Base-by-base conservation (phyloP, 495 filamentous ascomycete genomes). In the Terfezia claveryi region DNA sequence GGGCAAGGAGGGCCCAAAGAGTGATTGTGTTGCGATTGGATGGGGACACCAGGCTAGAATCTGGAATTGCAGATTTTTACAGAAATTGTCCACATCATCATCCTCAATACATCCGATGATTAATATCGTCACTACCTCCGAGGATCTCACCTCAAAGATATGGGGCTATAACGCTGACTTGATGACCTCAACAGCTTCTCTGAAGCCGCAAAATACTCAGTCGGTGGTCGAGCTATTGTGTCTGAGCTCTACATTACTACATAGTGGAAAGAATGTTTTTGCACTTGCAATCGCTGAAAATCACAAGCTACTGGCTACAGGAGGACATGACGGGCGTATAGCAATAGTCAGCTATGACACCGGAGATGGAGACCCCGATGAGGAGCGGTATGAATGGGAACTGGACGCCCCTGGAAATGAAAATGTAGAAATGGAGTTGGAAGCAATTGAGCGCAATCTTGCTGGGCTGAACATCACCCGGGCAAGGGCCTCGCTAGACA, bases 181-280 rank as follows among this genome's bases (percentile, higher is more conserved):
- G 3, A 7, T 7, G 27, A 0, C 27, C 2, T 32, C 2, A 32
- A 32, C 27, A 32, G 7, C 27, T 32, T 1, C 4, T 7, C 4
- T 46, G 38, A 17, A 23, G 23, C 50, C 20, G 10, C 23, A 49
- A 17, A 17, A 44, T 8, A 16, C 37, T 8, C 10, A 4, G 1
- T 49, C 50, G 37, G 38, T 38, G 6, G 12, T 54, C 17, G 64
- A 68, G 2, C 67, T 91, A 37, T 68, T 55, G 8, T 72, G 81
- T 27, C 66, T 70, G 10, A 65, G 69, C 2, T 77, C 74, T 11
- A 73, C 74, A 38, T 68, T 71, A 16, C 77, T 74, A 51, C 91
- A 98, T 63, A 71, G 68, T 36, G 89, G 91, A 36, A 96, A 95
- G 66, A 84, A 94, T 62, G 79, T 95, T n/a, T 95, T 87, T 87